phyloP scores from a whole-genome alignment of 768 basidiomycete genomes.

The Lentinula edodes region DNA sequence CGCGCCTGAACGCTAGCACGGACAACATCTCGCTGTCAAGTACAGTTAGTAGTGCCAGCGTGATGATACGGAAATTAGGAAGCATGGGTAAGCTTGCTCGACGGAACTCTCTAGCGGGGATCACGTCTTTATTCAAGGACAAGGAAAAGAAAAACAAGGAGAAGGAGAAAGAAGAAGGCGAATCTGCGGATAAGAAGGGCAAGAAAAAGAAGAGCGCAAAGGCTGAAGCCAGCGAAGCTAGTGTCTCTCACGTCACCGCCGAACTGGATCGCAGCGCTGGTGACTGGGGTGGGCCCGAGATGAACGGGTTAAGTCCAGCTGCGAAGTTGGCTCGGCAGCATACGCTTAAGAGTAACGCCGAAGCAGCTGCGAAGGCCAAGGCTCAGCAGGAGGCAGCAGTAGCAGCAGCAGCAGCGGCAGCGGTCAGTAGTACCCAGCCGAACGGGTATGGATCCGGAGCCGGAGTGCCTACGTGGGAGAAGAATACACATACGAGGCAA shows the following conservation, averaged over 20 bases:
- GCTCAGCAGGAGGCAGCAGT: conserved; percentile 50
- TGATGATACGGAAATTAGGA: conserved; percentile 95
- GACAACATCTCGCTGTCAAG: conserved; percentile 95
- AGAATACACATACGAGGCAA: conserved; percentile 64
- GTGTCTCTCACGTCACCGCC: conserved; percentile 77
- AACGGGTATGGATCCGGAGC: conserved; percentile 26
- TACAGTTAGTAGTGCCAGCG: conserved; percentile 90
- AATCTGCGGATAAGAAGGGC: conserved; percentile 34
- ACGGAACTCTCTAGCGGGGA: conserved; percentile 84
- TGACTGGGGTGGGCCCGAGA: conserved; percentile 56
- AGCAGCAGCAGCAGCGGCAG: conserved; percentile 34
- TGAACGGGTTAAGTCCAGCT: conserved; percentile 83
- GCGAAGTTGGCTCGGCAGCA: conserved; percentile 88
- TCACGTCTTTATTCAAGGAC: conserved; percentile 93
- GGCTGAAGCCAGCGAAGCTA: conserved; percentile 58
- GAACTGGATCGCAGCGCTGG: conserved; percentile 65
- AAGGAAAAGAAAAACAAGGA: conserved; percentile 53
- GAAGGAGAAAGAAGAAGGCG: conserved; percentile 40
- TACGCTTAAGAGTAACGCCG: conserved; percentile 83
- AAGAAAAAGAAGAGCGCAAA: conserved; percentile 55
- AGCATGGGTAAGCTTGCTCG: conserved; percentile 85
- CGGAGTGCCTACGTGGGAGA: conserved; percentile 71
- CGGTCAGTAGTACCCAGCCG: conserved; percentile 18
- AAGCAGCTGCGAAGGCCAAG: conserved; percentile 64
- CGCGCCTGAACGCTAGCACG: conserved; percentile 80